Evolutionary conservation across 345 rosid species (phyloP), one percentile per base, ranked within the genome.

Genomic region (Linum lewisii): DNA sequence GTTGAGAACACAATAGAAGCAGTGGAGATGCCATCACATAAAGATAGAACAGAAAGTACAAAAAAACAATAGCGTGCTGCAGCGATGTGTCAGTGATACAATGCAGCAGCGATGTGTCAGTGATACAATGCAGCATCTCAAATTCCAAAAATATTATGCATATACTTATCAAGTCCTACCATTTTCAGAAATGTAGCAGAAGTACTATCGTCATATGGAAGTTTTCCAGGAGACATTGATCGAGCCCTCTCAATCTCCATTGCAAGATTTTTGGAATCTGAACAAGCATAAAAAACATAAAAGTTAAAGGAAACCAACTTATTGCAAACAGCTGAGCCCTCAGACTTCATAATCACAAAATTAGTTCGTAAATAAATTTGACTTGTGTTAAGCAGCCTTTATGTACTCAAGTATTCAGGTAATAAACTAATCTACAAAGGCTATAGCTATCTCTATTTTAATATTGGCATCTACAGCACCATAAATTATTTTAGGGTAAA

Each of bases 111-210:
- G 38, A 34, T 34, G 38, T 34, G 38, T 6, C 5, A 34, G 38
- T 34, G 38, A n/a, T 18, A 21, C 19, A 18, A 4, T 51, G 19
- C 55, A 52, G 55, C 55, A 52, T 52, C 55, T 52, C 21, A 52
- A 11, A 52, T 51, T 51, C 2, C 19, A 18, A 18, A 1, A 51
- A 5, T 51, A 21, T 21, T 5, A 51, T 10, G 22, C 45, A 38
- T 38, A 38, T 15, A 2, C 45, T 38, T 38, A 38, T 15, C 19
- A 23, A 52, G 13, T 37, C 59, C 58, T 79, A 92, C 99, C 99
- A 92, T 83, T 79, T 75, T 82, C 51, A 93, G 89, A 80, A 86
- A 89, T 78, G 95, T 75, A 65, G 80, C 84, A 44, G 95, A 89
- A 72, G 72, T 77, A 60, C 56, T 73, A 73, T 71, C 78, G 59